A percentile compares a stretch with the other conserved stretches of the same genome.
phyloP scores from a whole-genome alignment of 495 filamentous ascomycete species.

The Lepidopterella palustris region DNA sequence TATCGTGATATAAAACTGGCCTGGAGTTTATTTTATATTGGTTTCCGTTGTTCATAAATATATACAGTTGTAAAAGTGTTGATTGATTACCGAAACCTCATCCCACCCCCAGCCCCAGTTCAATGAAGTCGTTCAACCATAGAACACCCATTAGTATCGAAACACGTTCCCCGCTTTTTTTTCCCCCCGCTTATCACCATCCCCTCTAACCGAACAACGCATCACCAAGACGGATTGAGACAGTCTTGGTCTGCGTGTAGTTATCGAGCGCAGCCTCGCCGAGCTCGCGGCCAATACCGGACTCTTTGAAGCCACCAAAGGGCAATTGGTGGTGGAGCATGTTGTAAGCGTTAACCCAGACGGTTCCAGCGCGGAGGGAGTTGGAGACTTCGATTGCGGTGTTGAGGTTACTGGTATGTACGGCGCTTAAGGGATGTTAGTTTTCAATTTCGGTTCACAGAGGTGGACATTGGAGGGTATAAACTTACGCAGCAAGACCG shows the following conservation, averaged over 20 bases:
- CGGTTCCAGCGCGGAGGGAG: constrained; percentile 76
- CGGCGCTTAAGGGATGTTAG: constrained; percentile 52
- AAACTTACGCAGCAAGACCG: constrained; percentile 42
- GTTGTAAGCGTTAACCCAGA: constrained; percentile 96
- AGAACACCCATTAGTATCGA: background rate
- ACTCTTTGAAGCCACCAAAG: constrained; percentile 92
- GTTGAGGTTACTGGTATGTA: constrained; percentile 91
- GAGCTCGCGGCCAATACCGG: constrained; percentile 88
- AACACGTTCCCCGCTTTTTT: background rate
- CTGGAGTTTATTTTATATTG: too few relatives aligned
- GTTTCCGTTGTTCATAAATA: too few relatives aligned
- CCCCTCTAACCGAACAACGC: constrained; percentile 49
- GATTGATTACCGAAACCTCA: too few relatives aligned
- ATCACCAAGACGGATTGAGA: constrained; percentile 56
- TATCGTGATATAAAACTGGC: too few relatives aligned
- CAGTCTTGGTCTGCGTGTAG: constrained; percentile 79
- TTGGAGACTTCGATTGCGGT: constrained; percentile 87
- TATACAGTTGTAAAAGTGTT: too few relatives aligned
- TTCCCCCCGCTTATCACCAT: background rate
- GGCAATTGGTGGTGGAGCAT: constrained; percentile 72
- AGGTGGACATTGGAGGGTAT: too few relatives aligned
- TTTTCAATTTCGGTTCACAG: too few relatives aligned
- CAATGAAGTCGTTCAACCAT: background rate
- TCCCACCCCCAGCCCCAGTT: too few relatives aligned
- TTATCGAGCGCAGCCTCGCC: constrained; percentile 89